Evolutionary conservation across 2,329 filamentous ascomycete genomes (phyloP).

Genomic region (Ophiostoma pallidulum): DNA sequence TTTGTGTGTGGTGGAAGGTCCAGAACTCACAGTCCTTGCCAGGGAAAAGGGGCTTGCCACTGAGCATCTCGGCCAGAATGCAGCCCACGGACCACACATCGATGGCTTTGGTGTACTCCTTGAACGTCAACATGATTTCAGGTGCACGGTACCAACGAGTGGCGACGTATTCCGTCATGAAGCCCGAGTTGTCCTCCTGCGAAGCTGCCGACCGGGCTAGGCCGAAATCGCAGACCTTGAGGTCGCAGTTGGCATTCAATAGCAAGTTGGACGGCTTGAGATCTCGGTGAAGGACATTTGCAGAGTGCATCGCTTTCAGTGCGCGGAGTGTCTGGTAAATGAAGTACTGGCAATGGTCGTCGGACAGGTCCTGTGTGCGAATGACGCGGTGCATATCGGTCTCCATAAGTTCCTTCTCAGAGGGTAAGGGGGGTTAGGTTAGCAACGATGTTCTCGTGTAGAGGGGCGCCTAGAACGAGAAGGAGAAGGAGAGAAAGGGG

Average conservation of each 20-base stretch:
- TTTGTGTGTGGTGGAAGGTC: too few species aligned
- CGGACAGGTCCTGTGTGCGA: constrained; percentile 93
- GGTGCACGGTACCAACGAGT: constrained; percentile 98
- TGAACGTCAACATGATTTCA: constrained; percentile 99
- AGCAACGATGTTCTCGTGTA: constrained; percentile 13
- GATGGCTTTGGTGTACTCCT: constrained; percentile 99
- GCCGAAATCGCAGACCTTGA: constrained; percentile 98
- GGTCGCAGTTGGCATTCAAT: constrained; percentile 95
- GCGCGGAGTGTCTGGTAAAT: constrained; percentile 98
- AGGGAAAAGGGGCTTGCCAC: constrained; percentile 94
- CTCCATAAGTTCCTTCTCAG: constrained; percentile 90
- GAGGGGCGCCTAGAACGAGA: not conserved
- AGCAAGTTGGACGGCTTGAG: constrained; percentile 95
- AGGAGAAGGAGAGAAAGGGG: too few species aligned
- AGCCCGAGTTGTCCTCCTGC: constrained; percentile 98
- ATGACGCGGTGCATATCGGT: constrained; percentile 99
- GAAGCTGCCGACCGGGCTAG: constrained; percentile 91
- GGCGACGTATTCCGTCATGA: constrained; percentile 99
- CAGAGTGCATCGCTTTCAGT: constrained; percentile 98
- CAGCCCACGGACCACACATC: constrained; percentile 99
- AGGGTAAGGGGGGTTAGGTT: not conserved
- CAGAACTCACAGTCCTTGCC: constrained; percentile 77
- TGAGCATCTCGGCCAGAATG: constrained; percentile 97
- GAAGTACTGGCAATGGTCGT: constrained; percentile 99
- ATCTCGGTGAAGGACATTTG: constrained; percentile 94